A percentile compares a stretch with the other conserved stretches of the same genome.
Conservation (phyloP, 2,329 filamentous ascomycete genomes). For the Trichophyton verrucosum region DNA sequence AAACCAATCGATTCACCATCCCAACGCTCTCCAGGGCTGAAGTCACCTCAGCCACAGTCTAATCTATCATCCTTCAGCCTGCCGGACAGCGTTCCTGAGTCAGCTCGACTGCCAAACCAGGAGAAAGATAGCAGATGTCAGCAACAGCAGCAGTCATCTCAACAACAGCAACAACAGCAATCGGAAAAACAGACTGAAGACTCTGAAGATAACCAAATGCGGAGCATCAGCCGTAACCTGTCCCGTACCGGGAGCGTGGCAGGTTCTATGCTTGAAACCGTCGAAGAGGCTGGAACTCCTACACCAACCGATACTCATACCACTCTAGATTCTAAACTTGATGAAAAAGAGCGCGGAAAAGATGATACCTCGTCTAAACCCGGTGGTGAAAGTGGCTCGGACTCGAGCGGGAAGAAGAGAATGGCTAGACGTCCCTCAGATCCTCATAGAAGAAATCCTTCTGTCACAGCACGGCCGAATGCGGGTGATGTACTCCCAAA, state of each 20-base stretch:
- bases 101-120: neutral
- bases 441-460: constrained; percentile 23
- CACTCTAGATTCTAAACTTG: constrained; percentile 23
- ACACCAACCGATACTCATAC: constrained; percentile 38
- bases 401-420: constrained; percentile 34
- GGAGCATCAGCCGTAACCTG: constrained; percentile 40
- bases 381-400: constrained; percentile 48
- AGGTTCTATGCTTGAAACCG: constrained; percentile 64
- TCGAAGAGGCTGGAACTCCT: constrained; percentile 75
- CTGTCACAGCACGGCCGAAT: constrained; percentile 33
- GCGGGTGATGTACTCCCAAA: constrained; percentile 44
- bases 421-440: constrained; percentile 17
- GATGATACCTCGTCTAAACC: constrained; percentile 26
- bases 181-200: constrained; percentile 9
- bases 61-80: neutral
- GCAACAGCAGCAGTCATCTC: neutral
- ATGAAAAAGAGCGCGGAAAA: constrained; percentile 13
- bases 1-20: neutral
- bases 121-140: constrained; percentile 22
- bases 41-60: neutral
- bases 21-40: neutral
- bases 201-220: constrained; percentile 13
- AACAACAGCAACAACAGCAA: neutral
- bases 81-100: neutral
- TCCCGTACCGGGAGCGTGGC: constrained; percentile 48